A percentile compares a stretch with the other conserved stretches of the same genome.
Evolutionary conservation across 208 protist genomes (phyloP).

Genomic region (Trypanosoma boissoni): DNA sequence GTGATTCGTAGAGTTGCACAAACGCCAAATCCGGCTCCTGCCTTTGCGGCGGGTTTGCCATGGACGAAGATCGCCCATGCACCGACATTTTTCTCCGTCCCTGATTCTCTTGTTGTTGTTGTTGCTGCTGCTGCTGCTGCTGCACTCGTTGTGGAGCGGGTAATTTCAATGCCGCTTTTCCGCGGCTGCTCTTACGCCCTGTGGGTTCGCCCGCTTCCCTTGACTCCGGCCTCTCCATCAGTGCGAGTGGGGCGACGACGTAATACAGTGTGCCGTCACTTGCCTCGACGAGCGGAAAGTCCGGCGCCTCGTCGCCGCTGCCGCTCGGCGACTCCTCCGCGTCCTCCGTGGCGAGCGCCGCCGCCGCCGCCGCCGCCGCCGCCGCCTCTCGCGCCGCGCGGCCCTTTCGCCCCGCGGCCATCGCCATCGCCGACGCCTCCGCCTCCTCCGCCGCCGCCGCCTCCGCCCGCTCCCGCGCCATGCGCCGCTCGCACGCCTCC

Average conservation of each 20-base stretch:
- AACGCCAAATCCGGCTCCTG: conserved; percentile 13
- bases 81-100: not conserved
- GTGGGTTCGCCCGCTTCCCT: not conserved
- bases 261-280: conserved; percentile 34
- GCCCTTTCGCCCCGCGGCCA: not conserved
- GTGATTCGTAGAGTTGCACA: conserved; percentile 17
- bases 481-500: conserved; percentile 24
- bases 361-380: not conserved
- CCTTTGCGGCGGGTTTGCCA: no score
- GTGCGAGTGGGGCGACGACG: conserved; percentile 24
- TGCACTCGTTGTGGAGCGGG: not conserved
- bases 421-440: conserved; percentile 10
- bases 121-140: not conserved
- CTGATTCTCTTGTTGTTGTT: conserved; percentile 2
- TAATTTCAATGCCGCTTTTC: no score
- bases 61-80: not conserved
- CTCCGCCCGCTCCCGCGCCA: conserved; percentile 15
- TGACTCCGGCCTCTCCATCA: conserved; percentile 18
- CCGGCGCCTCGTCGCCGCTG: conserved; percentile 1
- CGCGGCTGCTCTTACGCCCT: no score
- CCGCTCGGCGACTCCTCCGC: not conserved
- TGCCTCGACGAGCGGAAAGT: conserved; percentile 32
- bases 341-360: conserved; percentile 4
- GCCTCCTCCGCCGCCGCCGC: conserved; percentile 15
- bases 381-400: conserved; percentile 10